Percentiles rank a stretch among this genome's conserved stretches.
Conservation (phyloP, 2,329 filamentous ascomycete genomes). For the Stenocarpella maydis region DNA sequence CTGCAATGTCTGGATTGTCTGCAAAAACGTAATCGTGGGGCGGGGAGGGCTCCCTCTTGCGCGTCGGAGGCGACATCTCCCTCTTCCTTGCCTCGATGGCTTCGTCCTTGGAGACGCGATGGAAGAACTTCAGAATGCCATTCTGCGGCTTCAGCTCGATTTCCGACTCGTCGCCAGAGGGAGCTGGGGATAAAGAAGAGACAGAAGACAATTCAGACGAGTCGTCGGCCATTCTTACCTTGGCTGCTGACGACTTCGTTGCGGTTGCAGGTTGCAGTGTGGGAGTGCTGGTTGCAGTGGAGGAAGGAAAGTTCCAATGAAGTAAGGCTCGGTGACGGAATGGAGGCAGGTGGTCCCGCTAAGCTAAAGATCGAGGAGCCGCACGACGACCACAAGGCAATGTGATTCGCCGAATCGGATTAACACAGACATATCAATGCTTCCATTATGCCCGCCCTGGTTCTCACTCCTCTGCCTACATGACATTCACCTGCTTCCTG, state of each 20-base stretch:
- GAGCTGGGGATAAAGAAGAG: conserved; percentile 55
- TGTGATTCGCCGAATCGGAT: conserved; percentile 30
- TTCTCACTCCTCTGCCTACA: background rate
- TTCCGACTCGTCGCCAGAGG: conserved; percentile 62
- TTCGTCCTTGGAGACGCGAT: conserved; percentile 59
- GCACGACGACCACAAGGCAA: conserved; percentile 29
- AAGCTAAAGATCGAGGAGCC: conserved; percentile 29
- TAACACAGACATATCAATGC: background rate
- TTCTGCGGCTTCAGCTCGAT: conserved; percentile 59
- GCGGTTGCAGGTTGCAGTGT: conserved; percentile 11
- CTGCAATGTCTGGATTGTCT: conserved; percentile 91
- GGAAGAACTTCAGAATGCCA: conserved; percentile 74
- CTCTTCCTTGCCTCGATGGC: conserved; percentile 51
- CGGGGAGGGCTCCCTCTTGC: conserved; percentile 86
- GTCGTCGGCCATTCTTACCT: conserved; percentile 63
- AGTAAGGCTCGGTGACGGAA: conserved; percentile 31
- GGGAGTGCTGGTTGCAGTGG: conserved; percentile 37
- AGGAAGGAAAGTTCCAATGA: conserved; percentile 39
- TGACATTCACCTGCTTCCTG: background rate
- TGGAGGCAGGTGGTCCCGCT: conserved; percentile 25
- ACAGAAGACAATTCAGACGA: conserved; percentile 69
- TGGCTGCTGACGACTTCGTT: conserved; percentile 21
- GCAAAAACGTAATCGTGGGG: conserved; percentile 89
- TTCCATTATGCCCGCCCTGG: background rate
- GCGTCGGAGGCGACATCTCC: conserved; percentile 70